Evolutionary conservation across 768 basidiomycete species (phyloP).

Genomic region (Termitomyces bulborhizus): DNA sequence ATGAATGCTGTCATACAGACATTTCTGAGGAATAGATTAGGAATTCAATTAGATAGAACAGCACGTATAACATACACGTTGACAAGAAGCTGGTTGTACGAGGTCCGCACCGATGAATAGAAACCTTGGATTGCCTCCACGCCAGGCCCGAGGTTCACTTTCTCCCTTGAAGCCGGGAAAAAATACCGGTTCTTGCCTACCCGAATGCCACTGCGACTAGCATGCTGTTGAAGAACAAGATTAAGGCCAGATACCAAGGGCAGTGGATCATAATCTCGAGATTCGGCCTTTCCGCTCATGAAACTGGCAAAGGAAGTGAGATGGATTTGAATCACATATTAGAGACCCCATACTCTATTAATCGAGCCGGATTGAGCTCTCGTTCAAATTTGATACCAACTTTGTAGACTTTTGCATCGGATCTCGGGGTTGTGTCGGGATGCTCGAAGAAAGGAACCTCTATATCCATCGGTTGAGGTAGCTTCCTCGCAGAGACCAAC

Average conservation of each 20-base stretch:
- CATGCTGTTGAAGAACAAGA: constrained; percentile 46
- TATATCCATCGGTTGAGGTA: constrained; percentile 41
- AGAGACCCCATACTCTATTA: constrained; percentile 28
- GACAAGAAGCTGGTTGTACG: constrained; percentile 44
- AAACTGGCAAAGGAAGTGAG: constrained; percentile 33
- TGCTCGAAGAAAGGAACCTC: constrained; percentile 36
- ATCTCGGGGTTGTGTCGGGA: constrained; percentile 25
- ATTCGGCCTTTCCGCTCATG: constrained; percentile 38
- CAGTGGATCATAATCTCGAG: constrained; percentile 37
- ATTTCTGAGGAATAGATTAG: constrained; percentile 25
- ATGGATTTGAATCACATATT: neutral
- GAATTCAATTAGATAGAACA: neutral
- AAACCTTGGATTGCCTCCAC: constrained; percentile 40
- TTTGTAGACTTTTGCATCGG: constrained; percentile 34
- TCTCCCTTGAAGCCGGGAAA: constrained; percentile 31
- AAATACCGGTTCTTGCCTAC: constrained; percentile 54
- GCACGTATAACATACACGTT: constrained; percentile 37
- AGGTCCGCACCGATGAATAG: constrained; percentile 42
- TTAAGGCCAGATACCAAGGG: constrained; percentile 56
- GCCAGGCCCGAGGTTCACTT: constrained; percentile 23
- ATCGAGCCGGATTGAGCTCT: constrained; percentile 28
- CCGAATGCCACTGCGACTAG: constrained; percentile 39
- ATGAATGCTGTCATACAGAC: constrained; percentile 54
- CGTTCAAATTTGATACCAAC: constrained; percentile 35
- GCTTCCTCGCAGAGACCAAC: constrained; percentile 35